Conservation (phyloP, 345 rosid species). For the Viola odorata region DNA sequence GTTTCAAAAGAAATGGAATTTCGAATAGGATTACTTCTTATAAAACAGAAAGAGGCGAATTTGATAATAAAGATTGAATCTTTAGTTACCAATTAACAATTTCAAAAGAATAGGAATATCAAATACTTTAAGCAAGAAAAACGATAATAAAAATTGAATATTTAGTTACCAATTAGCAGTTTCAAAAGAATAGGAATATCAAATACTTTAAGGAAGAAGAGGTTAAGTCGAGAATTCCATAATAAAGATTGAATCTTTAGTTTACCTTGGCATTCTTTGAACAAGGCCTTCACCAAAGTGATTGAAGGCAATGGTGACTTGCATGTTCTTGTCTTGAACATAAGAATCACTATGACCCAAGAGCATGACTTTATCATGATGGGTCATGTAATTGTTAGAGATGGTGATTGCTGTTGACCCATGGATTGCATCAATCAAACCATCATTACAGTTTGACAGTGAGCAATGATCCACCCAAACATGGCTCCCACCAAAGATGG, state of each 20-base stretch:
- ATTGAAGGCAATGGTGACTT: conserved; percentile 28
- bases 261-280: conserved; percentile 29
- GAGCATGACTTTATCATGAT: conserved; percentile 30
- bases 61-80: no score
- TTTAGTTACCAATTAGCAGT: neutral
- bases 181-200: neutral
- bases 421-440: conserved; percentile 21
- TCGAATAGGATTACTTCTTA: neutral
- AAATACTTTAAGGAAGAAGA: no score
- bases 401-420: conserved; percentile 28
- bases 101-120: no score
- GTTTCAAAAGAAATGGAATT: neutral
- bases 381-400: conserved; percentile 30
- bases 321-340: conserved; percentile 26
- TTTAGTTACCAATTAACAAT: no score
- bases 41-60: no score
- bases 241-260: neutral
- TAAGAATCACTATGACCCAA: conserved; percentile 28
- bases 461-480: conserved; percentile 27
- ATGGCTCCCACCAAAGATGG: conserved; percentile 27
- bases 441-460: conserved; percentile 18
- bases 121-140: no score
- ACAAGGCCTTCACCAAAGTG: conserved; percentile 32
- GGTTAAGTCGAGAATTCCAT: no score
- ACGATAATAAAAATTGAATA: no score